Percentiles rank a stretch among this genome's conserved stretches.
Conservation (phyloP, 805 yeast species). For the Tetrapisispora iriomotensis region DNA sequence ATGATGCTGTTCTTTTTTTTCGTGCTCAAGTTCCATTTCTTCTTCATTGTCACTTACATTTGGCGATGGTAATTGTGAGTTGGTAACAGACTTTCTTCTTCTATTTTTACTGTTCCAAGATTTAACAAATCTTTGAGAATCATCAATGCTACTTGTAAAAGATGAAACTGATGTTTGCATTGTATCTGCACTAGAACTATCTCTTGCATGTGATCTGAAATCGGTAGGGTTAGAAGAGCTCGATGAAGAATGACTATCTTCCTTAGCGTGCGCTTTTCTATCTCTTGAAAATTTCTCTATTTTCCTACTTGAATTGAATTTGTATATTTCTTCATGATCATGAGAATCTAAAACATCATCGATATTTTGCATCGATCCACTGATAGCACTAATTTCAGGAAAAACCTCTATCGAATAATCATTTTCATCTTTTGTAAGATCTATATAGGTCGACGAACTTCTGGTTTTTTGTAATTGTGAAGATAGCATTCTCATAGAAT, state of each 20-base stretch:
- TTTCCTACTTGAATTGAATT: background rate
- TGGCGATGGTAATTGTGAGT: slow-evolving; percentile 6
- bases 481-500: slow-evolving; percentile 24
- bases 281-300: background rate
- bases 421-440: background rate
- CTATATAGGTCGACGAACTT: background rate
- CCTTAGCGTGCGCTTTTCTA: background rate
- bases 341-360: background rate
- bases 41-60: slow-evolving; percentile 2
- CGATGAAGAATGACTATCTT: slow-evolving; percentile 16
- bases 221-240: slow-evolving; percentile 27
- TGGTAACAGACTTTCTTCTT: slow-evolving; percentile 23
- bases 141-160: slow-evolving; percentile 26
- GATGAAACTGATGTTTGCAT: slow-evolving; percentile 28
- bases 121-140: slow-evolving; percentile 27
- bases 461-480: slow-evolving; percentile 15
- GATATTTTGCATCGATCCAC: background rate
- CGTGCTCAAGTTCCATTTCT: too few relatives aligned
- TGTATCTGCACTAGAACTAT: slow-evolving; percentile 24
- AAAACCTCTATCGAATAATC: background rate
- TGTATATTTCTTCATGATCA: background rate
- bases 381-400: background rate
- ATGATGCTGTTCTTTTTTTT: background rate
- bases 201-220: slow-evolving; percentile 22
- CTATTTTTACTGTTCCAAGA: slow-evolving; percentile 30